These are phyloP conservation scores for Juncus inflexus DNA, from an alignment of 176 grass and related monocot species.

Conservation along the genomic window DNA sequence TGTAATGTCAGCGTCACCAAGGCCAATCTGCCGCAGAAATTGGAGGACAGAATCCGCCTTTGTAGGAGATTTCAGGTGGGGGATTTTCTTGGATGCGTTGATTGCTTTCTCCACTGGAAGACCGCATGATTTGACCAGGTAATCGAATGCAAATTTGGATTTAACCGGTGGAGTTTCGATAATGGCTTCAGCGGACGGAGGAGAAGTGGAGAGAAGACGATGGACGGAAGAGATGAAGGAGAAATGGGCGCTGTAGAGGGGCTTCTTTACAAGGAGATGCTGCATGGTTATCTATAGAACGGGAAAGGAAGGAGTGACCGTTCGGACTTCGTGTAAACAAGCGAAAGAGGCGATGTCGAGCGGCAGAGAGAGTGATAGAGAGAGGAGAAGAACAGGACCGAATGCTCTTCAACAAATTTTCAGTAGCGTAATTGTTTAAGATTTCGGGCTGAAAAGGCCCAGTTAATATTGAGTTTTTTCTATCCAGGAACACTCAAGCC, in stretches of 20 bases:
- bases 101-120: background rate
- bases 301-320: no score
- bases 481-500: no score
- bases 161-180: no score
- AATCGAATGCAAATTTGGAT: background rate
- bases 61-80: background rate
- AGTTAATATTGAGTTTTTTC: no score
- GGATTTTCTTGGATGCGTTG: background rate
- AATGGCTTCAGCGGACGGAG: background rate
- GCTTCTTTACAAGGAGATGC: background rate
- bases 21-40: background rate
- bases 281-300: no score
- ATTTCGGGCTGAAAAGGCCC: no score
- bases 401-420: no score
- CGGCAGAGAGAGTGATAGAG: no score
- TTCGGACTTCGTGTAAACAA: no score
- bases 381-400: no score
- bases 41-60: slow-evolving; percentile 5
- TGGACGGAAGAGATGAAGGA: background rate
- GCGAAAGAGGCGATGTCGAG: no score
- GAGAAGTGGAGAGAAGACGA: background rate
- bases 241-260: background rate
- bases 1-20: slow-evolving; percentile 1
- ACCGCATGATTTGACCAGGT: slow-evolving; percentile 7
- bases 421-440: no score